Base-by-base conservation (phyloP, 192 early-diverging fungal genomes). In the Coemansia sp. region DNA sequence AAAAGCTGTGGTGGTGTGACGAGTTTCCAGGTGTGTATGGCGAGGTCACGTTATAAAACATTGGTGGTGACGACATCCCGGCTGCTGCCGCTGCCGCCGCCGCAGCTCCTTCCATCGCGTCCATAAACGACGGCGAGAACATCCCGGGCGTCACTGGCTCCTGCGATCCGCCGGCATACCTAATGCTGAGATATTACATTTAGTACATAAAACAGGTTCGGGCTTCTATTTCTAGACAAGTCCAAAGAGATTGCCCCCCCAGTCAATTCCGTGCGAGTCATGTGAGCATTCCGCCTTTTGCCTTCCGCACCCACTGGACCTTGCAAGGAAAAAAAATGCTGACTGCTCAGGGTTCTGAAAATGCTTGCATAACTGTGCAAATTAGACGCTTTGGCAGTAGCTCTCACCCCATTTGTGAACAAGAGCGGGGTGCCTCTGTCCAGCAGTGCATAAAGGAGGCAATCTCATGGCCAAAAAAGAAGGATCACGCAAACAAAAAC, bases 41-140 rank as follows among this genome's bases (percentile, higher is more conserved):
- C 58, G 72, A 69, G 7, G 66, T 34, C 34, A 60, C 55, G 37
- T 58, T 69, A 55, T 76, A 76, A 37, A 76, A 58, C 45, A 68
- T 46, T 16, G 58, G 48, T n/a, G 73, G 66, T 18, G 67, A 62
- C 17, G 67, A 65, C 73, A 76, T 66, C 21, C 59, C 54, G 8
- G 58, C 59, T 3, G 57, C 67, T 4, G 60, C 66, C 1, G 50
- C 59, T 2, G 45, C 66, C 2, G 54, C 65, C 1, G 57, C 66
- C 1, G 76, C 74, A 26, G 61, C 80, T 58, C 61, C 73, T 50
- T 69, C 69, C 32, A 88, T 63, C 3, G 87, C 80, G 11, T 84
- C 84, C 39, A 83, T 67, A 56, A 88, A 88, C 44, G 75, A 80
- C n/a, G 87, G 84, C 40, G 85, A 82, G 40, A 88, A 88, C 71